Conservation (phyloP, 345 rosid species). For the Boechera stricta region DNA sequence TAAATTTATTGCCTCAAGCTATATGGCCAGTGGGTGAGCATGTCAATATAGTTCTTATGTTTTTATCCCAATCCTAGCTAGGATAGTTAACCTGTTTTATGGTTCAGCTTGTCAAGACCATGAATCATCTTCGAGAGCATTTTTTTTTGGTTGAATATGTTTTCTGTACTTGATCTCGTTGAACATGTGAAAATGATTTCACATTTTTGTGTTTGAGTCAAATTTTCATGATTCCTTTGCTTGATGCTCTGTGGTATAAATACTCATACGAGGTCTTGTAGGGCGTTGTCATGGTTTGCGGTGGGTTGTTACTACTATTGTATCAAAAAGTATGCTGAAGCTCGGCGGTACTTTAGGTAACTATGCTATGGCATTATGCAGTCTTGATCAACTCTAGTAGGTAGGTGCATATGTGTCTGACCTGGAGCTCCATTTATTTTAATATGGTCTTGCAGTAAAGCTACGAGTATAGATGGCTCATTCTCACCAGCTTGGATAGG, state of each 20-base stretch:
- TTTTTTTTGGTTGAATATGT: constrained; percentile 1
- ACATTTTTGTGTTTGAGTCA: constrained; percentile 12
- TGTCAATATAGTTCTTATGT: constrained; percentile 10
- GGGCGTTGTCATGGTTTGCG: constrained; percentile 97
- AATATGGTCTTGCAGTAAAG: constrained; percentile 66
- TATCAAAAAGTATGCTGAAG: constrained; percentile 87
- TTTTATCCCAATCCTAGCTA: constrained; percentile 21
- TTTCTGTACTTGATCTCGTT: not conserved
- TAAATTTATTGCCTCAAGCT: constrained; percentile 11
- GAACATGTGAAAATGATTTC: not conserved
- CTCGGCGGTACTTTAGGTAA: constrained; percentile 92
- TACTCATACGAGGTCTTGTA: constrained; percentile 42
- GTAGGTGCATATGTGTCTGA: constrained; percentile 15
- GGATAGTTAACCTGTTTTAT: constrained; percentile 1
- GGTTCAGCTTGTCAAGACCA: constrained; percentile 16
- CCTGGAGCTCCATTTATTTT: constrained; percentile 27
- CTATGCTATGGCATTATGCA: constrained; percentile 7
- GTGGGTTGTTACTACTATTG: constrained; percentile 81
- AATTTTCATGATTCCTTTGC: constrained; percentile 14
- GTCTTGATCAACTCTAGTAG: constrained; percentile 22
- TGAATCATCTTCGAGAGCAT: constrained; percentile 7
- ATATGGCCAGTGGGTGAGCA: constrained; percentile 20
- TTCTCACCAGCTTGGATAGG: constrained; percentile 96
- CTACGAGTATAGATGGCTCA: constrained; percentile 78
- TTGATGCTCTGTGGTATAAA: constrained; percentile 30